Conservation (phyloP, 495 filamentous ascomycete genomes). For the Penicillium parvum region DNA sequence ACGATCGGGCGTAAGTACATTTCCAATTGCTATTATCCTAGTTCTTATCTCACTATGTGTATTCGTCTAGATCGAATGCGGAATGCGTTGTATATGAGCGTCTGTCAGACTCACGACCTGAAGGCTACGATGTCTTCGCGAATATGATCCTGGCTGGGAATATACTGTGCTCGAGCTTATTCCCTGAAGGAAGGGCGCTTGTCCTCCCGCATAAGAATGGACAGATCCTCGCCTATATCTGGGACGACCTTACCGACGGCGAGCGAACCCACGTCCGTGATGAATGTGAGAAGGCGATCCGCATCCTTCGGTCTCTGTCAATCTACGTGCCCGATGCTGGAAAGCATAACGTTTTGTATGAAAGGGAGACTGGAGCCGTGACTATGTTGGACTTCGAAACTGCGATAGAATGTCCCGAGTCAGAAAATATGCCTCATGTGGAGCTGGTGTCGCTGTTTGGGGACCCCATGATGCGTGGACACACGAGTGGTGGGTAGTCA, state of each 20-base stretch:
- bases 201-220: background rate
- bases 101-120: background rate
- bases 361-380: background rate
- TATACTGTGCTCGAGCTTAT: background rate
- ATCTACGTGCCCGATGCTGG: background rate
- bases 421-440: conserved; percentile 1
- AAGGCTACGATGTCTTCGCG: background rate
- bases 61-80: background rate
- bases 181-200: conserved; percentile 1
- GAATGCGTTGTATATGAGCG: background rate
- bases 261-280: background rate
- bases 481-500: background rate
- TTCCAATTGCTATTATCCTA: background rate
- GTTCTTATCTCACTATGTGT: background rate
- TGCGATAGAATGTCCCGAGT: background rate
- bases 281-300: conserved; percentile 1
- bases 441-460: background rate
- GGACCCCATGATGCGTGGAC: background rate
- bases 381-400: conserved; percentile 1
- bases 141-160: conserved; percentile 1
- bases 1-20: too few species aligned
- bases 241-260: background rate
- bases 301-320: background rate
- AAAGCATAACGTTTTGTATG: conserved; percentile 1
- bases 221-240: background rate